Conservation (phyloP, 306 rosid genomes). For the Medicago lupulina region DNA sequence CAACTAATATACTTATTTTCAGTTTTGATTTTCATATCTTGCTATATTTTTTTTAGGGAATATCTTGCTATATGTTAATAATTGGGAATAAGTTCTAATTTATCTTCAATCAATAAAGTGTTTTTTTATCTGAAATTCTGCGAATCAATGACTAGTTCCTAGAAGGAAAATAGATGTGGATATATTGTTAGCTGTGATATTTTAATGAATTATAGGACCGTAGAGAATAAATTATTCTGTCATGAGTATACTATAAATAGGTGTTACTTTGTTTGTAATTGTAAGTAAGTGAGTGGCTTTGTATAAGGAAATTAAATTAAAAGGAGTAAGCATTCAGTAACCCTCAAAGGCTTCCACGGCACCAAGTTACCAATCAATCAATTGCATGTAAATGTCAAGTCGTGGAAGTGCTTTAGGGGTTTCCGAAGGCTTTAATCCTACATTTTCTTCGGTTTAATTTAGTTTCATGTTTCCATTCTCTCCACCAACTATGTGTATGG, state of each 20-base stretch:
- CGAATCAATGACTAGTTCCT: constrained; percentile 22
- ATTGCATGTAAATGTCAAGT: neutral
- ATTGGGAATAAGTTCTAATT: constrained; percentile 31
- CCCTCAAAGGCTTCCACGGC: constrained; percentile 45
- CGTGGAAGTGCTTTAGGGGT: neutral
- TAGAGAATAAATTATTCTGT: neutral
- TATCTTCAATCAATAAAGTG: constrained; percentile 9
- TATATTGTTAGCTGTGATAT: neutral
- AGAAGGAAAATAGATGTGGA: neutral
- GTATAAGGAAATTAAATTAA: constrained; percentile 7
- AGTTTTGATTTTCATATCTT: neutral
- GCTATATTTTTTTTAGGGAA: too few relatives aligned
- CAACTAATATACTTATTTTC: neutral
- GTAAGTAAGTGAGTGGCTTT: neutral
- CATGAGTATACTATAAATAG: constrained; percentile 28
- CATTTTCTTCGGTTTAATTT: too few relatives aligned
- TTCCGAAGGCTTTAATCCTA: neutral
- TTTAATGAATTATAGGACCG: neutral
- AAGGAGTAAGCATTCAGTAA: constrained; percentile 37
- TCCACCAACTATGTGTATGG: too few relatives aligned
- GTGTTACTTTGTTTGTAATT: neutral
- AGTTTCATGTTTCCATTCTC: too few relatives aligned
- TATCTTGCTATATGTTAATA: neutral
- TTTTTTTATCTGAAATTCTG: constrained; percentile 33
- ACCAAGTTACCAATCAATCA: neutral